Evolutionary conservation across 2,329 filamentous ascomycete genomes (phyloP).

Genomic region (Colletotrichum tofieldiae): DNA sequence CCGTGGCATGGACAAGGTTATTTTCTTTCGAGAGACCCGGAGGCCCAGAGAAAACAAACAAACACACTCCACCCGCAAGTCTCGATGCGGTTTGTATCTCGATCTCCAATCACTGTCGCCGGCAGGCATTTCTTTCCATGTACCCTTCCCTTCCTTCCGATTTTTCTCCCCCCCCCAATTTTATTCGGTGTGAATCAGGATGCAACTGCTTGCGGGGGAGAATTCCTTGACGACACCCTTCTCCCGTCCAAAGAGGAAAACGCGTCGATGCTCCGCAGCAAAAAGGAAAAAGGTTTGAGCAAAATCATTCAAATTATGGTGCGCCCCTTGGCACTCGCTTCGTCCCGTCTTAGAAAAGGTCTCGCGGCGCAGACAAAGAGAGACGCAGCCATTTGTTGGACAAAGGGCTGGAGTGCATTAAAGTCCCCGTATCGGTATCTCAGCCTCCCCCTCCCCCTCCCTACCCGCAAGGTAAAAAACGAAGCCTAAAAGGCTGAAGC

Average conservation of each 20-base stretch:
- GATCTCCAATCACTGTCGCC: constrained; percentile 5
- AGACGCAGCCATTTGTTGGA: constrained; percentile 19
- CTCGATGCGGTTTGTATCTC: constrained; percentile 8
- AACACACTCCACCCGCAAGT: constrained; percentile 21
- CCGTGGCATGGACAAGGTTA: constrained; percentile 32
- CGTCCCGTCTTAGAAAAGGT: constrained; percentile 29
- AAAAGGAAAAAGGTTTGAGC: not conserved
- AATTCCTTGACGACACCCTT: constrained; percentile 14
- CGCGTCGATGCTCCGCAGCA: constrained; percentile 2
- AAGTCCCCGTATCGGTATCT: not conserved
- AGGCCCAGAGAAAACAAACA: constrained; percentile 30
- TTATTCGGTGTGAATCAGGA: constrained; percentile 12
- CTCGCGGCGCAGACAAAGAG: constrained; percentile 23
- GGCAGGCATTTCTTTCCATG: not conserved
- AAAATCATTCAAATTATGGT: constrained; percentile 3
- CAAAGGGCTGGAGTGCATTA: constrained; percentile 5
- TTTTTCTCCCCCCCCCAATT: not conserved
- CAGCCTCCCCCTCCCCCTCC: not conserved
- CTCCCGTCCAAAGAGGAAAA: constrained; percentile 2
- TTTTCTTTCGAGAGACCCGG: constrained; percentile 3
- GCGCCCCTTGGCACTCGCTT: constrained; percentile 30
- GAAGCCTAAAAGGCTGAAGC: not conserved
- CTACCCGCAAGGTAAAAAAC: constrained; percentile 6
- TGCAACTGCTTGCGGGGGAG: constrained; percentile 4
- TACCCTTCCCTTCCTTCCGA: not conserved